Evolutionary conservation across 805 yeast species (phyloP), one percentile per base, ranked within the genome.

Genomic region (Candida argentea): DNA sequence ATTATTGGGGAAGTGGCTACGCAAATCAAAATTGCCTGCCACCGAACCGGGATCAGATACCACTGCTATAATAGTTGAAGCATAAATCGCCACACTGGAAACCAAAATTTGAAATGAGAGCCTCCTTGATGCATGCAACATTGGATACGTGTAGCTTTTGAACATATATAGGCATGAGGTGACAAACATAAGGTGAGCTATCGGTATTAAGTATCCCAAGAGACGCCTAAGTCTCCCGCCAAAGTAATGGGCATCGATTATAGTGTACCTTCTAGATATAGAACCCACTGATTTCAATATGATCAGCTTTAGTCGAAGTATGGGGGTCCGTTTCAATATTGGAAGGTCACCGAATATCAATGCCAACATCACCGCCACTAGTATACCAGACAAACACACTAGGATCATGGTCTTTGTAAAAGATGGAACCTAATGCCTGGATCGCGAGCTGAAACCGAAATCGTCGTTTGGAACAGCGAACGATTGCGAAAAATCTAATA

Each of bases 311-410:
- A 43, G 23, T 15, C 30, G 41, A 21, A 57, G 55, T 11, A 67
- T 26, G 5, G 41, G 27, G 1, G 72, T 55, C 21, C 53, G 52
- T 25, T 64, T 38, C 17, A 50, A 45, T 4, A 44, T 37, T 3
- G 76, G 76, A 15, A 64, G 50, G 37, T 70, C 70, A 0, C 76
- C 76, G 39, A 70, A 66, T 8, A 70, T 43, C 5, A 61, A 37
- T 18, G 20, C 20, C 10, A 18, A 10, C 10, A 18, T 10, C 7
- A 18, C 20, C 10, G 10, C 9, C 10, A 18, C 10, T 18, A 18
- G 20, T 18, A 18, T 18, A 18, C 7, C 20, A 18, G 20, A 18
- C 9, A 18, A 18, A 18, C 10, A 18, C 9, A 10, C 20, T 10
- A 18, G 9, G 9, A 18, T 18, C 7, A 8, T 8, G 20, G 20